phyloP scores from a whole-genome alignment of 2,329 filamentous ascomycete species.

The Byssothecium circinans region DNA sequence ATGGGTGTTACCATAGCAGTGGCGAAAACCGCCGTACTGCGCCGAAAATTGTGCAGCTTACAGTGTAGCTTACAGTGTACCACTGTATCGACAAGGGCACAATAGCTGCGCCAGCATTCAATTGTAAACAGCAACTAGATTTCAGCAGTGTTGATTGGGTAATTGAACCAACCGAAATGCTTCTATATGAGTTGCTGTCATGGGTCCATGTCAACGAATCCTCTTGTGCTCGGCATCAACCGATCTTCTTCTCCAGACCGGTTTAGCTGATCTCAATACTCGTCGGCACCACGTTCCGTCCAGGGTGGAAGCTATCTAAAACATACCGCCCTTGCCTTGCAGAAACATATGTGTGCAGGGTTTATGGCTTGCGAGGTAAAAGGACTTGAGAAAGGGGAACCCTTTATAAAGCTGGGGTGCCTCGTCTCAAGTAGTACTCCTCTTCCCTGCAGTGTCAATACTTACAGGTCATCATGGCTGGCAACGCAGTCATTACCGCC shows the following conservation, averaged over 20 bases:
- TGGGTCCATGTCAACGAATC: not conserved
- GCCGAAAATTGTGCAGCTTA: not conserved
- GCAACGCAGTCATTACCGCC: conserved; percentile 20
- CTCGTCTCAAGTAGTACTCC: conserved; percentile 1
- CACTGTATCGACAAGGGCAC: not conserved
- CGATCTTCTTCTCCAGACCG: not conserved
- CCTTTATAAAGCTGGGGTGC: conserved; percentile 14
- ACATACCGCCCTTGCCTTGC: not conserved
- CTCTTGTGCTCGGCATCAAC: not conserved
- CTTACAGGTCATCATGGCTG: conserved; percentile 19
- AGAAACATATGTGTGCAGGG: not conserved
- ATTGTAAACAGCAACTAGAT: conserved; percentile 8
- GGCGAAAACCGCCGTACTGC: not conserved
- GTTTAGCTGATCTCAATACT: not conserved
- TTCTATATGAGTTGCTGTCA: not conserved
- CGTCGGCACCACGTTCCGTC: not conserved
- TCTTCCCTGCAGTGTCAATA: not conserved
- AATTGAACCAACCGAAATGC: not conserved
- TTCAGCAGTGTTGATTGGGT: conserved; percentile 6
- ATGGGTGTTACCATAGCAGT: not conserved
- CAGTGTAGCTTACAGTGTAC: not conserved
- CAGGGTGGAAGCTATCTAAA: not conserved
- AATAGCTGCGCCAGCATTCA: conserved; percentile 4
- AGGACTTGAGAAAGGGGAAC: not conserved
- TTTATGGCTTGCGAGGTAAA: not conserved